A percentile compares a stretch with the other conserved stretches of the same genome.
phyloP scores from a whole-genome alignment of 2,329 filamentous ascomycete genomes.

The Sclerotinia subarctica region DNA sequence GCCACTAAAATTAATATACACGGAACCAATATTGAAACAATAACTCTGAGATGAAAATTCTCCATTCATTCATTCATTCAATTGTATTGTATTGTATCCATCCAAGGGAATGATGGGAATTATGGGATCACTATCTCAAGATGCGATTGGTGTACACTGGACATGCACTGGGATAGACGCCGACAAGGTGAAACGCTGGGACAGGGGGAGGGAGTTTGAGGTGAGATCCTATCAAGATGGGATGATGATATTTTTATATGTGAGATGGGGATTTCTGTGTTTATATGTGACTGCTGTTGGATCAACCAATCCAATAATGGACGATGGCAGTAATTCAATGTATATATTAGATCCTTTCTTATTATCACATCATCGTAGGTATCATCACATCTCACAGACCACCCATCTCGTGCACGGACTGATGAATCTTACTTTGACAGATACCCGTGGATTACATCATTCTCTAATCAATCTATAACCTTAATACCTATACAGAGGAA shows the following conservation, averaged over 20 bases:
- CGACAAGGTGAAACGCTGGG: constrained; percentile 7
- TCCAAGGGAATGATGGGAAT: too few species aligned
- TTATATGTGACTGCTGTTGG: background rate
- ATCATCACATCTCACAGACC: background rate
- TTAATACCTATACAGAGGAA: too few species aligned
- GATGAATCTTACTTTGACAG: background rate
- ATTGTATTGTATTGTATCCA: too few species aligned
- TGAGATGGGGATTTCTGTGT: too few species aligned
- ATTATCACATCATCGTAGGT: background rate
- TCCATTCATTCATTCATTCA: background rate
- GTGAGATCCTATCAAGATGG: background rate
- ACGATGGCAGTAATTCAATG: too few species aligned
- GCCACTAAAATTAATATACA: background rate
- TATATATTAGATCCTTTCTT: background rate
- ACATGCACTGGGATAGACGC: background rate
- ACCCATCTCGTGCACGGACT: background rate
- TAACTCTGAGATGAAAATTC: background rate
- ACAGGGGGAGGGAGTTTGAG: background rate
- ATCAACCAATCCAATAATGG: background rate
- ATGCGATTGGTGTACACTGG: constrained; percentile 2
- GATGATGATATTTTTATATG: background rate
- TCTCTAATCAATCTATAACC: background rate
- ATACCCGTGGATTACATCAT: background rate
- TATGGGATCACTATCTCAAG: background rate
- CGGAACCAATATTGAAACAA: background rate